Evolutionary conservation across 352 stramenopile species (phyloP), one percentile per base, ranked within the genome.

Genomic region (Phytophthora cryptogea): DNA sequence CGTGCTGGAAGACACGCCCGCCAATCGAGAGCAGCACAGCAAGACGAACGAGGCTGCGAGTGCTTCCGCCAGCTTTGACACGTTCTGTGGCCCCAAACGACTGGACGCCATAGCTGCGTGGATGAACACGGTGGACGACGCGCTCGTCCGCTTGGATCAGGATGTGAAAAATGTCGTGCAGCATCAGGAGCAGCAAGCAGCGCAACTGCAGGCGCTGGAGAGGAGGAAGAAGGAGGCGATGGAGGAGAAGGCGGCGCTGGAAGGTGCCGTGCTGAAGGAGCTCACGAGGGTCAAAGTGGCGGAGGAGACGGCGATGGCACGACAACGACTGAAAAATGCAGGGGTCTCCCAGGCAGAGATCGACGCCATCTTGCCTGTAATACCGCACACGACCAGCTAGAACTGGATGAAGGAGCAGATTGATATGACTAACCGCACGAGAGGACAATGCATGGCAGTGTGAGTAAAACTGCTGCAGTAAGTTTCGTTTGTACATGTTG

Each of bases 1-100:
- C 48, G 70, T 91, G 49, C 59, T 91, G 17, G 69, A 86, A 46
- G 81, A 79, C 68, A 89, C 70, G 41, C 56, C 68, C 0, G 70
- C 59, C 32, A 89, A 79, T 51, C 79, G 81, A 47, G 44, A 70
- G 45, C 50, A 83, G 39, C 80, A 91, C 61, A 54, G 76, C 43
- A 59, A 85, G 27, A 60, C 41, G 46, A 76, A 72, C 62, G 78
- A 86, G 46, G 72, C 76, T 47, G 70, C 80, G 50, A 78, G 62
- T 54, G 58, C 73, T 35, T 59, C 65, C 0, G 63, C 68, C 46
- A 71, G 83, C 11, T 72, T 65, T 11, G 47, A 61, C 5, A 69
- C 47, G 16, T 31, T 69, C 7, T 66, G 49, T 26, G 55, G 62
- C 2, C 54, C 55, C 5, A 54, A 63, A 28, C 54, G 62, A 5